phyloP scores from a whole-genome alignment of 495 filamentous ascomycete genomes.

The Filosporella fistucella region DNA sequence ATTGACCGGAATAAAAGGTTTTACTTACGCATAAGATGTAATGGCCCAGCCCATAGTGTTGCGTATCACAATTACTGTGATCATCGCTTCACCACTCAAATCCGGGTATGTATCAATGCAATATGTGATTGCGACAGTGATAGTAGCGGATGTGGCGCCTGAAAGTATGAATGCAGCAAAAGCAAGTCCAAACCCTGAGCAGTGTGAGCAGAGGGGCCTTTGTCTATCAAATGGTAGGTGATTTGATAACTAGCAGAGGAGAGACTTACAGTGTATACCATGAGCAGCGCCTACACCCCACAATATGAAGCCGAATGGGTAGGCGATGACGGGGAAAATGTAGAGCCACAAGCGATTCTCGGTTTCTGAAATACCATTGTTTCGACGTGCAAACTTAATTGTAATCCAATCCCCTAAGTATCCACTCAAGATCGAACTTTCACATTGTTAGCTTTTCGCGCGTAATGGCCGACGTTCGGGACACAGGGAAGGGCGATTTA shows the following conservation, averaged over 20 bases:
- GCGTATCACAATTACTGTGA: conserved; percentile 45
- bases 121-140: conserved; percentile 16
- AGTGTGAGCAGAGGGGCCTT: background rate
- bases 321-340: conserved; percentile 41
- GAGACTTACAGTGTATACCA: conserved; percentile 5
- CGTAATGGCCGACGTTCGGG: too few species aligned
- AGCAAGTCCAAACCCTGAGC: conserved; percentile 8
- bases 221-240: background rate
- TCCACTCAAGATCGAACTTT: background rate
- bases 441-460: background rate
- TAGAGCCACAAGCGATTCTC: conserved; percentile 63
- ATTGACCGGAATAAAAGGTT: background rate
- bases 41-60: conserved; percentile 49
- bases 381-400: conserved; percentile 28
- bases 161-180: conserved; percentile 19
- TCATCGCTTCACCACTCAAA: conserved; percentile 48
- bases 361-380: conserved; percentile 56
- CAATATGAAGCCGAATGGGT: conserved; percentile 52
- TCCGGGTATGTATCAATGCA: conserved; percentile 25
- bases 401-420: conserved; percentile 1
- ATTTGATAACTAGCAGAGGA: background rate
- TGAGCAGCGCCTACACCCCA: conserved; percentile 64
- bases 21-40: background rate
- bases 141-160: conserved; percentile 12
- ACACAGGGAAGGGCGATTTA: too few species aligned